phyloP scores from a whole-genome alignment of 352 stramenopile genomes.

The Phytophthora pisi region DNA sequence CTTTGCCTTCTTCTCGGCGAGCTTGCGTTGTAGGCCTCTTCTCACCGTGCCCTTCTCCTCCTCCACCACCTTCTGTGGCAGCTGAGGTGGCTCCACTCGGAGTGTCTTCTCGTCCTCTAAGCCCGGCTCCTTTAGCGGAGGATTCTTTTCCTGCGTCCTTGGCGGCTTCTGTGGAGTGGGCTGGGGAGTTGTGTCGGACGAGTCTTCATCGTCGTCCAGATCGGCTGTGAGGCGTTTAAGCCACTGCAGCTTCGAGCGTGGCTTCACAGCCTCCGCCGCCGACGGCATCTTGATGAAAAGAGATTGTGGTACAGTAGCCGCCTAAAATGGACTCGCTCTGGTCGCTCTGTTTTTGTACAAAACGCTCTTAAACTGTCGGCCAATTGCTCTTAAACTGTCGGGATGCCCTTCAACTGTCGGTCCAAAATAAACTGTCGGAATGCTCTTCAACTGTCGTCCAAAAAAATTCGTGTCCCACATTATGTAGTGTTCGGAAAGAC shows the following conservation, averaged over 20 bases:
- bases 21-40: neutral
- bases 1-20: neutral
- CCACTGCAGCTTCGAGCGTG: neutral
- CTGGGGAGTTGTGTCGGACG: neutral
- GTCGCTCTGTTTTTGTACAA: too few relatives aligned
- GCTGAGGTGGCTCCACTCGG: neutral
- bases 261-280: neutral
- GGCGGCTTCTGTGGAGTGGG: neutral
- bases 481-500: too few relatives aligned
- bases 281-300: too few relatives aligned
- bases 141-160: neutral
- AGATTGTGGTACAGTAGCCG: too few relatives aligned
- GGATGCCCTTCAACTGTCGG: too few relatives aligned
- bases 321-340: too few relatives aligned
- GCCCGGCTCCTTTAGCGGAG: neutral
- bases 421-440: too few relatives aligned
- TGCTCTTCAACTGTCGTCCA: too few relatives aligned
- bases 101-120: neutral
- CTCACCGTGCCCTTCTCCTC: neutral
- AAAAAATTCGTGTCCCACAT: too few relatives aligned
- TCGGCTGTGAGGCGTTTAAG: neutral
- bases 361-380: too few relatives aligned
- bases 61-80: neutral
- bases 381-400: too few relatives aligned
- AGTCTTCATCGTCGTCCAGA: constrained; percentile 1